Percentiles rank a stretch among this genome's conserved stretches.
These are phyloP conservation scores for Rhizopogon parksii DNA, from an alignment of 1,284 basidiomycete species.

Conservation along the genomic window DNA sequence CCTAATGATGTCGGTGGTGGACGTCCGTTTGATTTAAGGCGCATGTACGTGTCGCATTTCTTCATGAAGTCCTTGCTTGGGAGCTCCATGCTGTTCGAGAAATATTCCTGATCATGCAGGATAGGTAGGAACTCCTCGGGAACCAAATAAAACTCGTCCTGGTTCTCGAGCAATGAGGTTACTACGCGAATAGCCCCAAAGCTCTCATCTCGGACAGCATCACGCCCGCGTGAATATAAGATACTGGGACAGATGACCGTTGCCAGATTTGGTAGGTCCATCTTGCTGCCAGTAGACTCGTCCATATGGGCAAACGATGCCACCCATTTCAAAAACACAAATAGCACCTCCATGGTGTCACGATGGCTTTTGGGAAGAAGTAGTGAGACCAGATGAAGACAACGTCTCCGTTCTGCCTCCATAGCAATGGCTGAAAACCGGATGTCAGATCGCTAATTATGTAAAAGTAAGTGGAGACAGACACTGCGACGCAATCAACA, in stretches of 20 bases:
- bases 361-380: slow-evolving; percentile 90
- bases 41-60: slow-evolving; percentile 78
- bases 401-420: slow-evolving; percentile 74
- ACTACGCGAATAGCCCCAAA: slow-evolving; percentile 87
- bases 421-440: slow-evolving; percentile 56
- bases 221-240: slow-evolving; percentile 78
- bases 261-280: slow-evolving; percentile 96
- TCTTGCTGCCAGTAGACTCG: slow-evolving; percentile 96
- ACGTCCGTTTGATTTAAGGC: slow-evolving; percentile 41
- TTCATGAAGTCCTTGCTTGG: slow-evolving; percentile 87
- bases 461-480: slow-evolving; percentile 2
- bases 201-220: slow-evolving; percentile 89
- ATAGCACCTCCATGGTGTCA: slow-evolving; percentile 96
- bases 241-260: slow-evolving; percentile 98
- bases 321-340: slow-evolving; percentile 99
- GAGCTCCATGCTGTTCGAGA: slow-evolving; percentile 73
- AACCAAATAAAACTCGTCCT: slow-evolving; percentile 90
- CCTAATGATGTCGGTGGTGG: slow-evolving; percentile 32
- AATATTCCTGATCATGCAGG: slow-evolving; percentile 81
- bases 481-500: slow-evolving; percentile 89
- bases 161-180: slow-evolving; percentile 81
- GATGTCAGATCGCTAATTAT: slow-evolving; percentile 10
- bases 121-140: slow-evolving; percentile 81
- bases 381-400: slow-evolving; percentile 82
- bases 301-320: slow-evolving; percentile 98